Base-by-base conservation (phyloP, 164 flowering plant genomes). In the Stephania yunnanensis region DNA sequence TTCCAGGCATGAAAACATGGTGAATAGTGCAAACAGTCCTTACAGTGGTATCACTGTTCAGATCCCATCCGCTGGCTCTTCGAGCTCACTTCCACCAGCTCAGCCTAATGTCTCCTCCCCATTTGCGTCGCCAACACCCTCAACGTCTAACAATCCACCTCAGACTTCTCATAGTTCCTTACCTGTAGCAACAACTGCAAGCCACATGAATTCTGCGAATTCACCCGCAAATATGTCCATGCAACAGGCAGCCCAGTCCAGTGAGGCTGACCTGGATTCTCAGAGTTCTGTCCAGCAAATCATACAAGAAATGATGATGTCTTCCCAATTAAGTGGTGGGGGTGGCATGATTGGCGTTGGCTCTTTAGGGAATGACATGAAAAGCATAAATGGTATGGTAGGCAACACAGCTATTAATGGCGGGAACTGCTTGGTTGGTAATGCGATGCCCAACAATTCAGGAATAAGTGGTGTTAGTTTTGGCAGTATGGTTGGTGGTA, bases 231-330 rank as follows among this genome's bases (percentile, higher is more conserved):
- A 85, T 79, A 81, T 87, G 1, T 68, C 91, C 3, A 55, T 86
- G 76, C 86, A 79, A 70, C 89, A 85, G 77, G 83, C 88, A 58
- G 74, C 88, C 36, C 85, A 86, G 63, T 86, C 95, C 10, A 77
- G 81, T 71, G 97, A 90, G 50, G 88, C 83, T 48, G 97, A 92
- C 44, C 84, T 87, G 9, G 99, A 96, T 46, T 82, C 97, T 0
- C 97, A 92, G 77, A 92, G 94, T 74, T 91, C 97, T 20, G 97
- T 96, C 29, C 97, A 94, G 84, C 94, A 94, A 80, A 87, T 96
- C 61, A 74, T 96, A 69, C 94, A 92, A 15, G 94, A 90, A 25
- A 88, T 92, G 87, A 88, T 95, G 91, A 86, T 94, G 89, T 82
- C 92, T 2, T 84, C 86, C 63, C 95, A 92, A 75, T 75, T 84